These are phyloP conservation scores for Fusarium sp. DNA, from an alignment of 2,329 filamentous ascomycete species.

Conservation along the genomic window DNA sequence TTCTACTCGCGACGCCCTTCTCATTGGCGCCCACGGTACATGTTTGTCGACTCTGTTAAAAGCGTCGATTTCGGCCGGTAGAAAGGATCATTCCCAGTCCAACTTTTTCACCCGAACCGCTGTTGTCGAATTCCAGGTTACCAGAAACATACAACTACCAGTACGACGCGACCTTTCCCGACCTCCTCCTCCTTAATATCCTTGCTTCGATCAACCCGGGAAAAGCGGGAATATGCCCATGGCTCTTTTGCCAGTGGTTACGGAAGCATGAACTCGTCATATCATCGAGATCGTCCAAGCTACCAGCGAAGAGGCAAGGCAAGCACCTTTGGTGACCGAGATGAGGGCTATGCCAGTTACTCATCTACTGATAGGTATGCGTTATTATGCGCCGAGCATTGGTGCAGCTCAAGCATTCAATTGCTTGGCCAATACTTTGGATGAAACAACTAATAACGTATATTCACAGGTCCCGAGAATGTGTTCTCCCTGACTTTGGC, in stretches of 20 bases:
- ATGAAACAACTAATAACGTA: constrained; percentile 34
- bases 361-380: constrained; percentile 56
- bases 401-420: constrained; percentile 4
- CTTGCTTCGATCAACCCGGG: constrained; percentile 51
- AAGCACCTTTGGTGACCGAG: constrained; percentile 44
- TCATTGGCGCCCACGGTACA: not conserved
- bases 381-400: constrained; percentile 3
- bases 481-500: constrained; percentile 58
- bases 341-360: constrained; percentile 61
- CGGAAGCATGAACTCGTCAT: constrained; percentile 55
- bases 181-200: constrained; percentile 61
- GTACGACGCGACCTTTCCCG: too few relatives aligned
- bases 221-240: constrained; percentile 48
- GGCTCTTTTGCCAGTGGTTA: constrained; percentile 55
- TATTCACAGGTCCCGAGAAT: constrained; percentile 56
- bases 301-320: constrained; percentile 50
- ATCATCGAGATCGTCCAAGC: constrained; percentile 51
- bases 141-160: too few relatives aligned
- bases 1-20: not conserved
- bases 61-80: too few relatives aligned
- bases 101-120: too few relatives aligned
- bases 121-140: too few relatives aligned
- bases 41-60: not conserved
- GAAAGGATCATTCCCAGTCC: too few relatives aligned
- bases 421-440: not conserved